phyloP scores from a whole-genome alignment of 352 stramenopile genomes.

The Phytophthora quininea region DNA sequence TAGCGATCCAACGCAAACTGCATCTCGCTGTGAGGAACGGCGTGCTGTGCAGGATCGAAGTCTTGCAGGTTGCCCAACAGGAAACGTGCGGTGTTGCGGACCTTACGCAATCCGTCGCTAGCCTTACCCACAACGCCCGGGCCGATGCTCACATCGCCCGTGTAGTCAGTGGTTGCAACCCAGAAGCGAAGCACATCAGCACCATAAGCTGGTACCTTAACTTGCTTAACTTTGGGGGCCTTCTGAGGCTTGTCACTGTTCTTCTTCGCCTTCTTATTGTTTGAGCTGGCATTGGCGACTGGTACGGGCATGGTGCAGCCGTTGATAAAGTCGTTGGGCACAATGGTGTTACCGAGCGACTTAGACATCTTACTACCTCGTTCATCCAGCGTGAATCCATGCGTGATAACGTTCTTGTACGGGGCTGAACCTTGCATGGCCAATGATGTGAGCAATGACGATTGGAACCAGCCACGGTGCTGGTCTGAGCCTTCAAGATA shows the following conservation, averaged over 20 bases:
- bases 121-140: slow-evolving; percentile 91
- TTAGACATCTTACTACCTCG: slow-evolving; percentile 99
- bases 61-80: slow-evolving; percentile 96
- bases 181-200: slow-evolving; percentile 98
- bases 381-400: slow-evolving; percentile 99
- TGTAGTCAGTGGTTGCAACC: slow-evolving; percentile 98
- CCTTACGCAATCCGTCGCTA: slow-evolving; percentile 78
- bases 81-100: slow-evolving; percentile 98
- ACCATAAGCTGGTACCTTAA: slow-evolving; percentile 91
- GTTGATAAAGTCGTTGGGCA: slow-evolving; percentile 96
- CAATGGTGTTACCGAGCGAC: slow-evolving; percentile 96
- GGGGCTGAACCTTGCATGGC: slow-evolving; percentile 85
- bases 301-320: slow-evolving; percentile 59
- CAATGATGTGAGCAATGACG: slow-evolving; percentile 94
- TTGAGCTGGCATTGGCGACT: slow-evolving; percentile 13
- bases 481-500: slow-evolving; percentile 98
- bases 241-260: slow-evolving; percentile 64
- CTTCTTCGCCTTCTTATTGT: slow-evolving; percentile 80
- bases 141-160: slow-evolving; percentile 94
- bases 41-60: slow-evolving; percentile 87
- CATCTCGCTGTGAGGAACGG: slow-evolving; percentile 89
- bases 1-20: slow-evolving; percentile 92
- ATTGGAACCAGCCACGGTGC: slow-evolving; percentile 99
- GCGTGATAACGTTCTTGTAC: slow-evolving; percentile 98
- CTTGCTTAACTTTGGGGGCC: slow-evolving; percentile 62